These are phyloP conservation scores for Platanus orientalis DNA, from an alignment of 164 flowering plant species.

Conservation along the genomic window DNA sequence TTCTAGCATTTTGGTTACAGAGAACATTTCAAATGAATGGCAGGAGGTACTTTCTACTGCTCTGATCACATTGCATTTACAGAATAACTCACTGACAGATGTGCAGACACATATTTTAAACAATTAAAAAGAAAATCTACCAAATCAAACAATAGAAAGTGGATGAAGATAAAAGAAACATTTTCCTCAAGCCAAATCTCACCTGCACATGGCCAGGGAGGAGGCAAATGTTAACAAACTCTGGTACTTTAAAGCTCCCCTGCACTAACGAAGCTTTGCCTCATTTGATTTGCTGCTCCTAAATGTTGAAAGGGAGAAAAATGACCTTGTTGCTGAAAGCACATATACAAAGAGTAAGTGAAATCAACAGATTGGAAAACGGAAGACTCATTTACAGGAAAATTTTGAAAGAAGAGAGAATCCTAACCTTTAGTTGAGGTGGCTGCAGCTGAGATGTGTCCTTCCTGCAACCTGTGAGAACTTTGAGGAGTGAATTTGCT, in stretches of 20 bases:
- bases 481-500: slow-evolving; percentile 29
- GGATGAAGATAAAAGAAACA: background rate
- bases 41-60: background rate
- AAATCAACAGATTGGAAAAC: background rate
- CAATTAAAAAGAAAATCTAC: background rate
- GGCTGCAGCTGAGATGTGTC: slow-evolving; percentile 36
- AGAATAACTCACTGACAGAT: slow-evolving; percentile 10
- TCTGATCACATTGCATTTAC: slow-evolving; percentile 18
- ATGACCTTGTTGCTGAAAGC: slow-evolving; percentile 71
- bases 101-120: slow-evolving; percentile 7
- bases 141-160: slow-evolving; percentile 5
- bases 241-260: too few species aligned
- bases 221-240: too few species aligned
- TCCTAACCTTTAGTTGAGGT: slow-evolving; percentile 61
- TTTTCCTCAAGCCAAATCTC: too few species aligned
- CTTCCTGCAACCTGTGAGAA: slow-evolving; percentile 43
- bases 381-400: too few species aligned
- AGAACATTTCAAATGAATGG: slow-evolving; percentile 4
- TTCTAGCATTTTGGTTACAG: slow-evolving; percentile 11
- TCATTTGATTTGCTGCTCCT: slow-evolving; percentile 65
- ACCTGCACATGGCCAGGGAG: too few species aligned
- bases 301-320: slow-evolving; percentile 92
- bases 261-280: slow-evolving; percentile 32
- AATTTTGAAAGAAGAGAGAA: background rate
- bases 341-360: slow-evolving; percentile 12